Evolutionary conservation across 1,139 yeast species (phyloP).

Genomic region (Geotrichum citri-aurantii): DNA sequence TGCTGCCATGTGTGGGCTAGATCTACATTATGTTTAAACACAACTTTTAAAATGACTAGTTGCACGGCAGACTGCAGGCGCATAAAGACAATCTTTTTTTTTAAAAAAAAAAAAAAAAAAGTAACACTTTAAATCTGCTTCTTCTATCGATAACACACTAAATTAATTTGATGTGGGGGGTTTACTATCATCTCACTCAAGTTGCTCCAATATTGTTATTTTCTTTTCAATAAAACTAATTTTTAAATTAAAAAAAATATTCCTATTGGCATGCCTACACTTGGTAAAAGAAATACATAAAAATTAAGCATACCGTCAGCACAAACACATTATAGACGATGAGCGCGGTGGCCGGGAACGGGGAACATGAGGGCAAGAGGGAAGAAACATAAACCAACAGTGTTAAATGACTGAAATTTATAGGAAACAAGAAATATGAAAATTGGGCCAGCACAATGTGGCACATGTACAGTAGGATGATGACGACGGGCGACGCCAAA

Average conservation of each 20-base stretch:
- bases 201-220: background rate
- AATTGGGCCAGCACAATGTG: background rate
- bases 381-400: background rate
- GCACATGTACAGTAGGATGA: background rate
- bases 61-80: no score
- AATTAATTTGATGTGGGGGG: no score
- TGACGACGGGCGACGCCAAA: slow-evolving; percentile 3
- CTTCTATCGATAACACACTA: no score
- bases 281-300: background rate
- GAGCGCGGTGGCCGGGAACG: background rate
- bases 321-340: slow-evolving; percentile 1
- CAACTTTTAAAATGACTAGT: no score
- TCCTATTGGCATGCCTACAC: background rate
- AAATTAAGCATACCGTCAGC: background rate
- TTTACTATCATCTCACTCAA: no score
- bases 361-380: background rate
- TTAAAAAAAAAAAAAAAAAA: no score
- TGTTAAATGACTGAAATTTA: background rate
- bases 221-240: no score
- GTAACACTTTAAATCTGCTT: no score
- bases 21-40: no score
- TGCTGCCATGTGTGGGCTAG: no score
- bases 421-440: slow-evolving; percentile 1
- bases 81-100: no score
- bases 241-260: background rate